Percentiles rank a stretch among this genome's conserved stretches.
These are phyloP conservation scores for Xylaria nigripes DNA, from an alignment of 495 filamentous ascomycete species.

Conservation along the genomic window DNA sequence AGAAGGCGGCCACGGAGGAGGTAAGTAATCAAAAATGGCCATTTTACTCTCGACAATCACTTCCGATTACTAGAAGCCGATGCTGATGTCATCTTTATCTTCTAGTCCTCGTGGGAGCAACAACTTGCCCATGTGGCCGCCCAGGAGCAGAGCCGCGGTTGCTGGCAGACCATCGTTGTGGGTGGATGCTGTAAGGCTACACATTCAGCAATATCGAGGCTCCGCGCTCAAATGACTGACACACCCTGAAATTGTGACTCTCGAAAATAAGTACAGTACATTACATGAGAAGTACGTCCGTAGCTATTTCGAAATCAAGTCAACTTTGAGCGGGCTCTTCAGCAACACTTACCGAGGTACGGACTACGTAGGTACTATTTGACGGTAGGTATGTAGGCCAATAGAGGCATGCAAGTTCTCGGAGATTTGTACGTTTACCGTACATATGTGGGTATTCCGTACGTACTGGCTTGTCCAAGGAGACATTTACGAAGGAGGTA, in stretches of 20 bases:
- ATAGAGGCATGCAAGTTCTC: too few relatives aligned
- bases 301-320: too few relatives aligned
- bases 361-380: too few relatives aligned
- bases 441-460: too few relatives aligned
- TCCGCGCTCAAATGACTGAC: constrained; percentile 20
- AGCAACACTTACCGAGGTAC: too few relatives aligned
- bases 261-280: too few relatives aligned
- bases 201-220: constrained; percentile 40
- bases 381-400: too few relatives aligned
- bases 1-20: constrained; percentile 14
- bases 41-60: not conserved
- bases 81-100: not conserved
- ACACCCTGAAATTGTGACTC: not conserved
- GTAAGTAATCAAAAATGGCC: not conserved
- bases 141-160: constrained; percentile 48
- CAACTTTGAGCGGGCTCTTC: too few relatives aligned
- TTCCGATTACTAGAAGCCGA: not conserved
- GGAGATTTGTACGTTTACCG: too few relatives aligned
- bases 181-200: constrained; percentile 57
- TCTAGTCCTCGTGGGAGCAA: constrained; percentile 42
- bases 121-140: constrained; percentile 48
- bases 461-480: too few relatives aligned
- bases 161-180: constrained; percentile 45
- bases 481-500: too few relatives aligned
- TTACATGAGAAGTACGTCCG: too few relatives aligned